A percentile compares a stretch with the other conserved stretches of the same genome.
These are phyloP conservation scores for Talaromyces borbonicus DNA, from an alignment of 495 filamentous ascomycete genomes.

Conservation along the genomic window DNA sequence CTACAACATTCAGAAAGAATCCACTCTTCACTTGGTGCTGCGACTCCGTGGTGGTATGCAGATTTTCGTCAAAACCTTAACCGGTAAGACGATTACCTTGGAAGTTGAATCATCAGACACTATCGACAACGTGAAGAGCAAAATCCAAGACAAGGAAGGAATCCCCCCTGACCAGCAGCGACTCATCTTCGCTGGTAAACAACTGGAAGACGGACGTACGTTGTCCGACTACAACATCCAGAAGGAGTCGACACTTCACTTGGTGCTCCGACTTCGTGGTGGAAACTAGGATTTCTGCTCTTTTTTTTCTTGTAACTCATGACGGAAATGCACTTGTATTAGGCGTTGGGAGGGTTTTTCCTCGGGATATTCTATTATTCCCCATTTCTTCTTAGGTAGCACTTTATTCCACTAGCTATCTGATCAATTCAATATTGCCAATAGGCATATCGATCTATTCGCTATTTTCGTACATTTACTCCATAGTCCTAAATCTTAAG, in stretches of 20 bases:
- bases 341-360: constrained; percentile 35
- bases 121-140: constrained; percentile 86
- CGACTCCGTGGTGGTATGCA: constrained; percentile 97
- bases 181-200: constrained; percentile 86
- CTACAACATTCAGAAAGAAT: constrained; percentile 99
- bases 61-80: constrained; percentile 90
- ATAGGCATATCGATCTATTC: background rate
- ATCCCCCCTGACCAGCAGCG: constrained; percentile 86
- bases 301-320: background rate
- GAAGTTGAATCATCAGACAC: constrained; percentile 86
- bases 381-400: constrained; percentile 10
- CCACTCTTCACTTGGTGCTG: constrained; percentile 92
- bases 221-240: constrained; percentile 90
- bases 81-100: constrained; percentile 86
- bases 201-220: constrained; percentile 77
- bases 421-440: constrained; percentile 12
- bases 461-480: too few species aligned
- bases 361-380: background rate
- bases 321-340: constrained; percentile 11
- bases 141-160: constrained; percentile 91
- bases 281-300: constrained; percentile 5
- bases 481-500: too few species aligned
- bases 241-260: constrained; percentile 82
- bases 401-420: background rate
- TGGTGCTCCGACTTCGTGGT: constrained; percentile 77